Percentiles rank a stretch among this genome's conserved stretches.
Conservation (phyloP, 2,329 filamentous ascomycete species). For the Akanthomyces dipterigenus region DNA sequence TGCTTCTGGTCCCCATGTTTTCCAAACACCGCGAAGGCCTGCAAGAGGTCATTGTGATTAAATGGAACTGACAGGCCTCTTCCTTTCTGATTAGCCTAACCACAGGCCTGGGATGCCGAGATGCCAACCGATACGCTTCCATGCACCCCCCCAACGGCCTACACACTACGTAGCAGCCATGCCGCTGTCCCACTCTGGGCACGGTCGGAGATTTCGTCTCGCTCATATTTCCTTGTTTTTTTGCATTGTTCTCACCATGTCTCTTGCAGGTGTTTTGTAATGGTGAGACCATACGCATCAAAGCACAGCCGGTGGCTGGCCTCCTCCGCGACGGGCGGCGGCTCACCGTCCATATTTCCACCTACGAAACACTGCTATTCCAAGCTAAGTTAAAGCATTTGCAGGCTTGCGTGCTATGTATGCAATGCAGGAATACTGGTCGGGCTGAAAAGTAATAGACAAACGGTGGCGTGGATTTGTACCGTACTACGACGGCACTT, state of each 20-base stretch:
- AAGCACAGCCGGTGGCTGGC: not conserved
- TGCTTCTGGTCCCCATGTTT: not conserved
- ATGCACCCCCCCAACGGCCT: not conserved
- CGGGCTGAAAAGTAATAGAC: slow-evolving; percentile 7
- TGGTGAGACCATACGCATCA: not conserved
- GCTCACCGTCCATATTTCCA: not conserved
- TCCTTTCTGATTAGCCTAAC: not conserved
- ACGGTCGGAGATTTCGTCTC: slow-evolving; percentile 8
- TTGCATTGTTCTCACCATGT: not conserved
- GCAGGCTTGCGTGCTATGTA: not conserved
- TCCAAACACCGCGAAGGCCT: not conserved
- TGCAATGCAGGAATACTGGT: slow-evolving; percentile 8
- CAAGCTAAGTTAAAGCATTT: not conserved
- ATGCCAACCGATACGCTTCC: slow-evolving; percentile 1
- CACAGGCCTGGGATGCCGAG: not conserved
- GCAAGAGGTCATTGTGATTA: not conserved
- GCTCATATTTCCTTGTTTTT: not conserved
- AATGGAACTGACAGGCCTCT: not conserved
- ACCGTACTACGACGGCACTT: not conserved
- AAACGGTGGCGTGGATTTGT: not conserved
- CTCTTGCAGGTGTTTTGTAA: not conserved
- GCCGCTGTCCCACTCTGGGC: slow-evolving; percentile 9
- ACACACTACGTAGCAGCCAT: slow-evolving; percentile 5
- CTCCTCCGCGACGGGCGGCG: not conserved
- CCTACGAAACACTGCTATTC: slow-evolving; percentile 4